These are phyloP conservation scores for Moelleriella libera DNA, from an alignment of 2,329 filamentous ascomycete genomes.

Conservation along the genomic window DNA sequence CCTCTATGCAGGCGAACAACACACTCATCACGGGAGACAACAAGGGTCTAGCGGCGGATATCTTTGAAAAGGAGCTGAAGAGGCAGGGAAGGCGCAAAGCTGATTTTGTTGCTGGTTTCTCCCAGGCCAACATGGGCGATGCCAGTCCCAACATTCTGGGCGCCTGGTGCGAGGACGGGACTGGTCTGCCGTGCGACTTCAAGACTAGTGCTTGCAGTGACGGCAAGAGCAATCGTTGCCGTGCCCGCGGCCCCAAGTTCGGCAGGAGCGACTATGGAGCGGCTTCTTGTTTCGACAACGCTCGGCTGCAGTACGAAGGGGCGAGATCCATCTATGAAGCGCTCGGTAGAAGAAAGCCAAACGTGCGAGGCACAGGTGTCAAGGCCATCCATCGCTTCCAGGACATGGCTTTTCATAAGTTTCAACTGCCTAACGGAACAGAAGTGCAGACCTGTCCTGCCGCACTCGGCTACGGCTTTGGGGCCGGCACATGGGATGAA, in stretches of 20 bases:
- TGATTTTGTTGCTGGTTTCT: conserved; percentile 78
- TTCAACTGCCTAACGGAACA: conserved; percentile 58
- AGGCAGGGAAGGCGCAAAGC: conserved; percentile 40
- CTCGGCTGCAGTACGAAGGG: conserved; percentile 48
- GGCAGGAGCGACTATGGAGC: conserved; percentile 53
- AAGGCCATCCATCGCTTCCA: conserved; percentile 70
- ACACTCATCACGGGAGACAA: conserved; percentile 83
- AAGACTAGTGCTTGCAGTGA: conserved; percentile 67
- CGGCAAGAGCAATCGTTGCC: conserved; percentile 52
- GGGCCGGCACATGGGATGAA: conserved; percentile 78
- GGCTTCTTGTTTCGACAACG: conserved; percentile 66
- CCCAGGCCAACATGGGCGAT: conserved; percentile 81
- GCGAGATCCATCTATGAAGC: conserved; percentile 36
- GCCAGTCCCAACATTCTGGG: conserved; percentile 75
- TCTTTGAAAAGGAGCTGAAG: conserved; percentile 61
- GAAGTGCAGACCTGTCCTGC: conserved; percentile 65
- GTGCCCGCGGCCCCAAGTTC: conserved; percentile 56
- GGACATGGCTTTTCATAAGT: conserved; percentile 61
- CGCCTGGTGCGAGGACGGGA: conserved; percentile 75
- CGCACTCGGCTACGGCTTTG: conserved; percentile 78
- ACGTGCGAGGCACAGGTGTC: conserved; percentile 50
- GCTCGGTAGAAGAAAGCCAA: conserved; percentile 28
- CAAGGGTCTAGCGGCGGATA: conserved; percentile 75
- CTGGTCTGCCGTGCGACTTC: conserved; percentile 52
- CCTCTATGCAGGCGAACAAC: conserved; percentile 81